Evolutionary conservation across 2,329 filamentous ascomycete genomes (phyloP).

Genomic region (Dactylellina leptospora): DNA sequence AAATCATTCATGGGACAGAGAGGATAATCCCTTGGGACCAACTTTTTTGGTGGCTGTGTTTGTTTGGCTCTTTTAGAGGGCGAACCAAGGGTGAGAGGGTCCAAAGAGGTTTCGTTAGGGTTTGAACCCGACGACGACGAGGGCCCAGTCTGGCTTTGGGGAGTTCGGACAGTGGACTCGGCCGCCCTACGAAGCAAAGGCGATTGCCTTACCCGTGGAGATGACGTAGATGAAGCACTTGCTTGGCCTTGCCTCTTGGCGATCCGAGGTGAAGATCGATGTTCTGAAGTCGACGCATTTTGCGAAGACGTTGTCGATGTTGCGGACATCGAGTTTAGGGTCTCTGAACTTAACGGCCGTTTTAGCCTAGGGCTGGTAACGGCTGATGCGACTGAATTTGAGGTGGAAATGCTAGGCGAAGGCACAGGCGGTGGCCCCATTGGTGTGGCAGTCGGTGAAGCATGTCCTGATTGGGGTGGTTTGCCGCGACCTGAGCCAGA

Average conservation of each 20-base stretch:
- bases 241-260: constrained; percentile 23
- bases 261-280: constrained; percentile 37
- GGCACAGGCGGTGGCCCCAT: constrained; percentile 41
- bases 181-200: constrained; percentile 37
- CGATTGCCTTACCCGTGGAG: constrained; percentile 29
- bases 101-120: constrained; percentile 45
- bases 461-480: constrained; percentile 11
- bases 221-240: constrained; percentile 24
- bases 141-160: constrained; percentile 23
- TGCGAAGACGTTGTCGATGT: constrained; percentile 21
- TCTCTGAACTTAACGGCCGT: constrained; percentile 43
- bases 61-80: constrained; percentile 67
- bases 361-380: constrained; percentile 40
- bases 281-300: constrained; percentile 1
- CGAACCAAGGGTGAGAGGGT: constrained; percentile 46
- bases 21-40: constrained; percentile 79
- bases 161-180: constrained; percentile 31
- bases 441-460: constrained; percentile 13
- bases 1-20: constrained; percentile 83
- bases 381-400: constrained; percentile 10
- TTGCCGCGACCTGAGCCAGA: constrained; percentile 11
- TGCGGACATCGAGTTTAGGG: constrained; percentile 18
- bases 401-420: constrained; percentile 26
- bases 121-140: constrained; percentile 11
- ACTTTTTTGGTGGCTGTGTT: constrained; percentile 65